Percentiles rank a stretch among this genome's conserved stretches.
Conservation (phyloP, 2,329 filamentous ascomycete genomes). For the Beauveria sp. region DNA sequence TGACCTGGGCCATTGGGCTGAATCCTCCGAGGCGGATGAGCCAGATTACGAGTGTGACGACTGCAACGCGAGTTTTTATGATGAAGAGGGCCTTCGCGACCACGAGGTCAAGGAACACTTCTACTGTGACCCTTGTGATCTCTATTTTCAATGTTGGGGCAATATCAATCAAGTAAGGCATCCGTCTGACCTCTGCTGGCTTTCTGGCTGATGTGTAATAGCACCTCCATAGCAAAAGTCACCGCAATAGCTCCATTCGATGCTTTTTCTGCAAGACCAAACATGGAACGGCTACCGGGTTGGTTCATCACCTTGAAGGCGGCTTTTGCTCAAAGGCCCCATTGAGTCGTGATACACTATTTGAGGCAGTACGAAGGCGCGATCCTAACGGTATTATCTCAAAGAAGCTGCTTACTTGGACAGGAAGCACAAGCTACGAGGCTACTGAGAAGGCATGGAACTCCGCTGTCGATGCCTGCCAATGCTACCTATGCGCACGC, state of each 20-base stretch:
- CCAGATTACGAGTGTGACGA: not conserved
- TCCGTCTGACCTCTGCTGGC: not conserved
- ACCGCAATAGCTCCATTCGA: not conserved
- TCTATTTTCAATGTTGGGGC: not conserved
- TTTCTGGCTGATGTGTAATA: not conserved
- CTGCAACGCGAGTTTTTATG: not conserved
- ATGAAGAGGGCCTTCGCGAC: not conserved
- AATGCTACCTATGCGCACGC: constrained; percentile 37
- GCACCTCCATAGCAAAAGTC: not conserved
- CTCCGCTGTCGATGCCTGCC: constrained; percentile 17
- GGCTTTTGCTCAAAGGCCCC: constrained; percentile 41
- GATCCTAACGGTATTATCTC: constrained; percentile 44
- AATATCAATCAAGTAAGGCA: not conserved
- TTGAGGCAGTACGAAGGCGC: constrained; percentile 32
- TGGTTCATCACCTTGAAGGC: constrained; percentile 43
- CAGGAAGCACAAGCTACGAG: constrained; percentile 21
- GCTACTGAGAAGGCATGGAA: constrained; percentile 39
- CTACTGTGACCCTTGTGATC: not conserved
- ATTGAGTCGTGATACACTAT: constrained; percentile 42
- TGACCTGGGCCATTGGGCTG: not conserved
- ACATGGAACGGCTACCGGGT: not conserved
- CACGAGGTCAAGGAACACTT: not conserved
- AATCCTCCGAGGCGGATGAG: not conserved
- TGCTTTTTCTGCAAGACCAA: not conserved
- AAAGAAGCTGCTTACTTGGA: constrained; percentile 38